Conservation (phyloP, 371 early-diverging fungal species). For the Mortierella sp. region DNA sequence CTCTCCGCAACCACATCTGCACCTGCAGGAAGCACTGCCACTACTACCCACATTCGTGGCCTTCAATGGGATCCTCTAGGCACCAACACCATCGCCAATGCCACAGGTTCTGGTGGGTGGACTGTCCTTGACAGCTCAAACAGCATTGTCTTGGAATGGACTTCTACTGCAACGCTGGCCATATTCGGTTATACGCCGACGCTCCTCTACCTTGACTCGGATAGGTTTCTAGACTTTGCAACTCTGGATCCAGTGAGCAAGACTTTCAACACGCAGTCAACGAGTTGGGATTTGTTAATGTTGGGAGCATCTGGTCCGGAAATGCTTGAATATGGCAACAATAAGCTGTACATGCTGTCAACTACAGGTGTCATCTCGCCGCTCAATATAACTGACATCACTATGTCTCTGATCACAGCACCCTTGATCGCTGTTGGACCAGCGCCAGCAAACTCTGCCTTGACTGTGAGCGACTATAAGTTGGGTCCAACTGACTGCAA, state of each 20-base stretch:
- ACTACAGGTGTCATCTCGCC: not conserved
- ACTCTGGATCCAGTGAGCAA: not conserved
- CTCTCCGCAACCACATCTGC: not conserved
- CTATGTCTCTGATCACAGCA: not conserved
- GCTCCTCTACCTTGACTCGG: not conserved
- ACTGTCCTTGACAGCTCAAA: not conserved
- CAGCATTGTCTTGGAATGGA: not conserved
- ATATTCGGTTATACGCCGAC: not conserved
- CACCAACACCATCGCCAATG: not conserved
- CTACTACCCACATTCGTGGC: not conserved
- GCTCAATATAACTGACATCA: too few species aligned
- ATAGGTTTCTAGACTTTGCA: not conserved
- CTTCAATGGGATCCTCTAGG: not conserved
- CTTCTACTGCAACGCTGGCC: not conserved
- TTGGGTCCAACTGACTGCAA: not conserved
- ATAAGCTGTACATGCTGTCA: not conserved
- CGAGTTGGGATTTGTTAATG: not conserved
- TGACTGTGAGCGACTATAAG: not conserved
- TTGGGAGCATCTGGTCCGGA: not conserved
- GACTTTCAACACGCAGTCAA: not conserved
- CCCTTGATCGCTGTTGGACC: not conserved
- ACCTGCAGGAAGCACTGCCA: not conserved
- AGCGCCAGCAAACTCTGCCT: not conserved
- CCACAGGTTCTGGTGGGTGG: not conserved
- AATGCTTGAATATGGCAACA: not conserved